Evolutionary conservation across 257 asterid genomes (phyloP), one percentile per base, ranked within the genome.

Genomic region (Nicotiana benthamiana): DNA sequence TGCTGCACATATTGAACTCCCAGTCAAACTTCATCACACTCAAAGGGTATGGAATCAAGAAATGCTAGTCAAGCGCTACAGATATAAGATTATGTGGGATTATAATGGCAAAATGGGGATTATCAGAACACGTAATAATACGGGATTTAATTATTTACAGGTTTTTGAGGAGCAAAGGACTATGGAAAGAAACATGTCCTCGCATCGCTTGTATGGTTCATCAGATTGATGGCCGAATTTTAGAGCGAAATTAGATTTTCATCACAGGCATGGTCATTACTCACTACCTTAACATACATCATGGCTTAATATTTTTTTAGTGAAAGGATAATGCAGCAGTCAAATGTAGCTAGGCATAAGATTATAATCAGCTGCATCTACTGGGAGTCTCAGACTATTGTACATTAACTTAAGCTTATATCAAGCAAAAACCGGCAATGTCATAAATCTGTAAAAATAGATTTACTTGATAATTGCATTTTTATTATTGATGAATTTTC

Each of bases 1-100:
- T 92, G 97, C 99, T 95, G 97, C 92, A 84, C 79, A 67, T 53
- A 65, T 32, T 79, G 32, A 46, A 46, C 12, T 24, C 40, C 24
- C 40, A 72, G 46, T 46, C 78, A 72, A 72, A 72, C 60, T 46
- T 24, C 60, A 72, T 24, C 22, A 46, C 60, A 72, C 60, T 46
- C 22, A 46, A 24, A 46, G 60, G 40, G 56, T 70, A 70, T 40
- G 48, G 48, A 9, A 40, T 9, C 57, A 70, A 13, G 34, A 43
- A 18, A 70, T 70, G 77, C 20, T 20, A 43, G 57, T 6, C 46
- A 43, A 22, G 57, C 24, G 30, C 20, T 43, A 11, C 32, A 36
- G 28, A 67, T 34, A 34, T 10, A 34, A 67, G 75, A 67, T 36
- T 36, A 66, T 12, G 3, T 36, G 16, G 30, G 75, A n/a, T 18